Evolutionary conservation across 768 basidiomycete species (phyloP), one percentile per base, ranked within the genome.

Genomic region (Podaxis sp.): DNA sequence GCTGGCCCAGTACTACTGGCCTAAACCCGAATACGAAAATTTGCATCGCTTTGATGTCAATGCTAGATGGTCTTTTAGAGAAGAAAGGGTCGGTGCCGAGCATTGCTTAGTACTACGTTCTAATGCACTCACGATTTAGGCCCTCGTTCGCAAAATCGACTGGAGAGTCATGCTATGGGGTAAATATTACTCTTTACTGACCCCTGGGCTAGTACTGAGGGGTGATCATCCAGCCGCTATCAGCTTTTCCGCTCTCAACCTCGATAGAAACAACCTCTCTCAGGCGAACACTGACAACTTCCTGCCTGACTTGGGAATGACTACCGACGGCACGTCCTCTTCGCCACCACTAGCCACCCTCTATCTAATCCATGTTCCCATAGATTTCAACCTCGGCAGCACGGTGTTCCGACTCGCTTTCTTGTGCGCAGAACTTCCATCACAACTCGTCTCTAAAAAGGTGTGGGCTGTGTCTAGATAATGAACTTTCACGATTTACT

Each of bases 281-380:
- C 84, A 86, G 68, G 87, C 87, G 3, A 87, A 87, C 64, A 79
- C 83, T 0, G 81, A 84, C 66, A 83, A 79, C 66, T 80, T 89
- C 67, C 75, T 89, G n/a, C 73, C 77, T 0, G 85, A 88, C 69
- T 71, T 88, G 24, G 70, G 72, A 5, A 65, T 88, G 72, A 83
- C 82, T 24, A 86, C 82, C 0, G 70, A 86, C 61, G 83, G 68
- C 73, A 51, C 36, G 66, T 52, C 22, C 48, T 55, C 52, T 49
- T 11, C 19, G 19, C 19, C 15, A 46, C 19, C 7, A 3, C 44
- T 8, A 46, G 1, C 44, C 19, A 17, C 7, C 7, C 44, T 46
- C 17, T 19, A n/a, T 19, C n/a, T 46, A 19, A 46, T 19, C 19
- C 2, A 3, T 17, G 19, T 46, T 8, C 19, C 8, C 38, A 38